A percentile compares a stretch with the other conserved stretches of the same genome.
Conservation (phyloP, 1,139 yeast genomes). For the Saccharomyces hybrid region DNA sequence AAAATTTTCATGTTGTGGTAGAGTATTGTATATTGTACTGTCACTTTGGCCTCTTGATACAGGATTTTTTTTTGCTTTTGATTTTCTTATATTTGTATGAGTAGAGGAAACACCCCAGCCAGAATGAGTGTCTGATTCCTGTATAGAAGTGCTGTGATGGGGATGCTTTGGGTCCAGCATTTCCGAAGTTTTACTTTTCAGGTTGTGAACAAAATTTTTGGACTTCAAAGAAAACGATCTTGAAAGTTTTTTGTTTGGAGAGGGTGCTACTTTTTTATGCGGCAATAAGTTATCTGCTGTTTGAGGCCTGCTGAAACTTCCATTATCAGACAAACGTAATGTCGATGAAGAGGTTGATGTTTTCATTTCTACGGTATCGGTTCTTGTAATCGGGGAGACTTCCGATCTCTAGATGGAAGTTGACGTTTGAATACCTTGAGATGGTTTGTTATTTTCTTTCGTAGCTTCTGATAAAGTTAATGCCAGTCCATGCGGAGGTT, state of each 20-base stretch:
- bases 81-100: constrained; percentile 1
- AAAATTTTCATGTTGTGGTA: not conserved
- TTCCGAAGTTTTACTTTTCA: constrained; percentile 14
- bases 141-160: not conserved
- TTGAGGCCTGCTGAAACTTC: not conserved
- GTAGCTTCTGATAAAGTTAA: not conserved
- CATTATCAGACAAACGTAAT: not conserved
- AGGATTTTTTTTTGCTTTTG: not conserved
- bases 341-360: not conserved
- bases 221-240: constrained; percentile 25
- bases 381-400: not conserved
- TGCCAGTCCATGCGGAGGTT: not conserved
- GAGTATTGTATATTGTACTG: constrained; percentile 12
- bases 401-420: no score
- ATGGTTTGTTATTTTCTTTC: not conserved
- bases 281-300: not conserved
- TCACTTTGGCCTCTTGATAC: constrained; percentile 25
- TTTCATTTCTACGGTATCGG: not conserved
- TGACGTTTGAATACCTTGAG: not conserved
- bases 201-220: constrained; percentile 18
- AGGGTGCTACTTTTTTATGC: not conserved
- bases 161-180: constrained; percentile 1
- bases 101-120: constrained; percentile 22
- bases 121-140: constrained; percentile 21
- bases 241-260: constrained; percentile 12